phyloP scores from a whole-genome alignment of 2,329 filamentous ascomycete species.

The Nemania sp. region DNA sequence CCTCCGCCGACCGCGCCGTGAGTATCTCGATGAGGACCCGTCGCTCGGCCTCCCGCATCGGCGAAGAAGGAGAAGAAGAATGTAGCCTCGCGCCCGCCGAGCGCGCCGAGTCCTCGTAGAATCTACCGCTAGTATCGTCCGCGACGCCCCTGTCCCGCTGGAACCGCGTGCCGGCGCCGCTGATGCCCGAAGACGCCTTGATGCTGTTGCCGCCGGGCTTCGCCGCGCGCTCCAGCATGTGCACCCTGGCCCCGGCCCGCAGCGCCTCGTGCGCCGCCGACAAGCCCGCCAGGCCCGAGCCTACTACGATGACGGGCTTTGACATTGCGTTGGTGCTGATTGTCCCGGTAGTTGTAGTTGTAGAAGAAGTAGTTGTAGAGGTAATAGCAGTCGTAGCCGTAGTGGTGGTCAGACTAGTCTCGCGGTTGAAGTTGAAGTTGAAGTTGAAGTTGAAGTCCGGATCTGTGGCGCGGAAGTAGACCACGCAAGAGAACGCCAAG shows the following conservation, averaged over 20 bases:
- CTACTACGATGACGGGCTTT: slow-evolving; percentile 60
- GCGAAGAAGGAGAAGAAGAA: too few species aligned
- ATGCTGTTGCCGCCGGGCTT: slow-evolving; percentile 69
- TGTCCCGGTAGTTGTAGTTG: neutral
- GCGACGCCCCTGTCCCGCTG: slow-evolving; percentile 52
- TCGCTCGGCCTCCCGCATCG: slow-evolving; percentile 26
- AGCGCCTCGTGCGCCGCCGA: slow-evolving; percentile 63
- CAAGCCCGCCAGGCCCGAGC: slow-evolving; percentile 67
- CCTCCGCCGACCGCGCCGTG: slow-evolving; percentile 51
- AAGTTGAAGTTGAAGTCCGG: neutral
- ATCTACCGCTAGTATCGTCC: slow-evolving; percentile 58
- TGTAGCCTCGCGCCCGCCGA: slow-evolving; percentile 57
- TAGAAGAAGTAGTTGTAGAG: neutral
- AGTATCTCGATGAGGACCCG: slow-evolving; percentile 54
- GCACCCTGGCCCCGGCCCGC: slow-evolving; percentile 54
- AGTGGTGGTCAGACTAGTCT: neutral
- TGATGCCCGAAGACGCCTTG: slow-evolving; percentile 70
- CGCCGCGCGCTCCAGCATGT: slow-evolving; percentile 61
- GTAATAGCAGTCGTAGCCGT: neutral
- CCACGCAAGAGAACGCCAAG: slow-evolving; percentile 33
- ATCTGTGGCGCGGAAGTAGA: slow-evolving; percentile 27
- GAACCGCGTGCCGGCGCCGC: slow-evolving; percentile 62
- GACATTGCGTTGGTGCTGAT: slow-evolving; percentile 12
- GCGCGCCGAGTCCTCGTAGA: slow-evolving; percentile 50
- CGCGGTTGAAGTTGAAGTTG: neutral